Base-by-base conservation (phyloP, 768 basidiomycete genomes). In the Piloderma croceum region DNA sequence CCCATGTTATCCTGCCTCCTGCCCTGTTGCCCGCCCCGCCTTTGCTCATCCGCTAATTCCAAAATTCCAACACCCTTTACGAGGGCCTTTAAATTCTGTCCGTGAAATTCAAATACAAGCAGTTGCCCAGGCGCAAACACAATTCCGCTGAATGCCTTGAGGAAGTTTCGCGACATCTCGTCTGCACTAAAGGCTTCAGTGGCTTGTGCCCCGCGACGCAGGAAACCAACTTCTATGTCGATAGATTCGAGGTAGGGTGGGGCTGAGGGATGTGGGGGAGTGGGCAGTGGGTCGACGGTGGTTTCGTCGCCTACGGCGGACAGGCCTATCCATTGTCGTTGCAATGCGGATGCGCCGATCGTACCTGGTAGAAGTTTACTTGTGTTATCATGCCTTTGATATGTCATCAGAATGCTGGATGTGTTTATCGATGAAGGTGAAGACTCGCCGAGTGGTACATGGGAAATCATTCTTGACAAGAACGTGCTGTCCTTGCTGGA, bases 281-380 rank as follows among this genome's bases (percentile, higher is more conserved):
- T 20, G 13, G 51, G 51, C 17, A 89, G 70, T 2, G 74, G 61
- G 41, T 85, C 80, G 27, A 94, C 71, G 12, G 81, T 74, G 38
- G 88, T 83, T 11, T 68, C 55, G 56, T 96, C 92, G 0, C 90
- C 90, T 3, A 69, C 61, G 29, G 84, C 61, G 12, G 90, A 90
- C 6, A 97, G 71, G 5, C 82, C 83, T 31, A 92, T 84, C 91
- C 91, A 99, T 64, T 88, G 81, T 7, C 96, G 77, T 44, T 91
- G 88, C 43, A 79, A 63, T 18, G 77, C 71, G 21, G 86, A 83
- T 5, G 81, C 79, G n/a, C 84, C 91, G 21, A 98, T 71, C 2
- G 67, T 62, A 3, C 88, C 84, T 1, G 79, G 77, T 4, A 63
- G 63, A 4, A 99, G 57, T 45, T 75, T 81, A 4, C 76, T 77